phyloP scores from a whole-genome alignment of 805 yeast species.

The Candida railenensis region DNA sequence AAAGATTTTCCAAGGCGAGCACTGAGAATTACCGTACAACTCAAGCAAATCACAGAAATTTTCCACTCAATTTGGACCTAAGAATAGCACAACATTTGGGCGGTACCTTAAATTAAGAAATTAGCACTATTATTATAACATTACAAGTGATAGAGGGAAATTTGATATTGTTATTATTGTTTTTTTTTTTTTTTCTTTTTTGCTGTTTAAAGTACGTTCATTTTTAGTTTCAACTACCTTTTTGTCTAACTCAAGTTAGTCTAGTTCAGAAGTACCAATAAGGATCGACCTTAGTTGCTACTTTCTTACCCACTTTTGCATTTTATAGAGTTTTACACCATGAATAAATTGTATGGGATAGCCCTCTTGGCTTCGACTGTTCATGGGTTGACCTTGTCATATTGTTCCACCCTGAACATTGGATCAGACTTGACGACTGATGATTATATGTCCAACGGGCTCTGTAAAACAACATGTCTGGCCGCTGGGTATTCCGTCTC shows the following conservation, averaged over 20 bases:
- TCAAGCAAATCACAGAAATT: neutral
- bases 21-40: neutral
- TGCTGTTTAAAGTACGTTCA: neutral
- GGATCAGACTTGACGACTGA: constrained; percentile 14
- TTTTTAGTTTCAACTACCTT: neutral
- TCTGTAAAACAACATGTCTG: constrained; percentile 47
- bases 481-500: constrained; percentile 45
- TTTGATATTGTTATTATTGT: neutral
- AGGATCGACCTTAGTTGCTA: neutral
- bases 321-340: neutral
- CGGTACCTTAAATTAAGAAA: neutral
- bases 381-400: neutral
- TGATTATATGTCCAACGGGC: constrained; percentile 48
- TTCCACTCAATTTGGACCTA: neutral
- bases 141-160: neutral
- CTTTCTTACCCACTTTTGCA: neutral
- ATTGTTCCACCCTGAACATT: constrained; percentile 25
- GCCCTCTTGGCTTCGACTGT: neutral
- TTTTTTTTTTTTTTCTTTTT: constrained; percentile 3
- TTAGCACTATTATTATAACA: neutral
- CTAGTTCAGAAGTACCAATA: no score
- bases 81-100: neutral
- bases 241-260: no score
- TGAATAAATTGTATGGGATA: neutral
- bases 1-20: neutral